These are phyloP conservation scores for Solanum hybrid DNA, from an alignment of 305 asterid genomes.

Conservation along the genomic window DNA sequence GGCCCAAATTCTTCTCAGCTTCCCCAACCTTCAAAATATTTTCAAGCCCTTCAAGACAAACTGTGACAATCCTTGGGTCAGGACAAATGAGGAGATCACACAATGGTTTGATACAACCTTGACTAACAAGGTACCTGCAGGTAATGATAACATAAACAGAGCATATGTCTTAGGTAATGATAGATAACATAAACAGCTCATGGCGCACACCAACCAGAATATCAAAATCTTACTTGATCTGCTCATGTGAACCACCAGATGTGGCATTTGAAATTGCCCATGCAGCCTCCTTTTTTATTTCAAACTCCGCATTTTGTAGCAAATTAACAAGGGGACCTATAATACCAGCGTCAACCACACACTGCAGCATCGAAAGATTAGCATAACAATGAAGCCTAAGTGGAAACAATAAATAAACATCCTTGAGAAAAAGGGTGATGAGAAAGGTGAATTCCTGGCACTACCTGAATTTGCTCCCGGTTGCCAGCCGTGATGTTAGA, in stretches of 20 bases:
- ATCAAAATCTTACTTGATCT: conserved; percentile 46
- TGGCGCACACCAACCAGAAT: background rate
- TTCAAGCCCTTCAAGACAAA: conserved; percentile 79
- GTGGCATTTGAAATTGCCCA: conserved; percentile 96
- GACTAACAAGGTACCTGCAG: conserved; percentile 60
- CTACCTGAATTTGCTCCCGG: conserved; percentile 80
- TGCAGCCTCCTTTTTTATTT: conserved; percentile 92
- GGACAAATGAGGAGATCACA: conserved; percentile 85
- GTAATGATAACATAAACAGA: background rate
- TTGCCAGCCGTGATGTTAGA: conserved; percentile 95
- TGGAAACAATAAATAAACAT: background rate
- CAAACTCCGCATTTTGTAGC: conserved; percentile 85
- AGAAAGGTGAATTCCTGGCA: background rate
- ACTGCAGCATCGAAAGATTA: conserved; percentile 28
- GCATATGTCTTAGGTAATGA: background rate
- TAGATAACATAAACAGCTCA: background rate
- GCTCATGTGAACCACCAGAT: conserved; percentile 87
- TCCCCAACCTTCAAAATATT: conserved; percentile 82
- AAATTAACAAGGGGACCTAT: conserved; percentile 52
- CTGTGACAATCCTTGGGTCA: conserved; percentile 78
- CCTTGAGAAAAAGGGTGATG: background rate
- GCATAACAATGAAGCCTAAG: background rate
- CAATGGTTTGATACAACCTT: conserved; percentile 63
- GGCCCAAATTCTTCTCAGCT: conserved; percentile 59
- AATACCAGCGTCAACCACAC: conserved; percentile 55